These are phyloP conservation scores for Candida coleopterorum DNA, from an alignment of 805 yeast genomes.

Conservation along the genomic window DNA sequence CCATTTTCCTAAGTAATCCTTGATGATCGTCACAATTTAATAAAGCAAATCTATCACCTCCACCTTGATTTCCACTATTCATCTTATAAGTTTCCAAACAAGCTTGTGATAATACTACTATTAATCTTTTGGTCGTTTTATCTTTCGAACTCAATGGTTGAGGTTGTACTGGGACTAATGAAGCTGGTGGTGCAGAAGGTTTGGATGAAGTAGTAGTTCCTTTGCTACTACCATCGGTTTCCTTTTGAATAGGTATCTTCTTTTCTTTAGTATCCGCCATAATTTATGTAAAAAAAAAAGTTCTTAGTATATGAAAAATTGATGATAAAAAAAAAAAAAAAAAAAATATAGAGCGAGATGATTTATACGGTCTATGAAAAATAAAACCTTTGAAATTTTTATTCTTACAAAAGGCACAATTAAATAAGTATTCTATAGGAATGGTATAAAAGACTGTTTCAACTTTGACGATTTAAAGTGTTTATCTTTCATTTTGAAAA, in stretches of 20 bases:
- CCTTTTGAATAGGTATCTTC: neutral
- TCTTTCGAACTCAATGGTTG: constrained; percentile 75
- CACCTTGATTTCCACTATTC: constrained; percentile 75
- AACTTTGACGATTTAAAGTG: too few species aligned
- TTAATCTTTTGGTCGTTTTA: constrained; percentile 77
- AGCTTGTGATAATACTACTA: constrained; percentile 95
- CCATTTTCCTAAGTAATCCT: constrained; percentile 91
- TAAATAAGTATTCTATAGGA: too few species aligned
- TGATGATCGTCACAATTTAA: constrained; percentile 98
- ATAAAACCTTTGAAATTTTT: too few species aligned
- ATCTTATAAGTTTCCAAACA: constrained; percentile 93
- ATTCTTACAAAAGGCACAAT: too few species aligned
- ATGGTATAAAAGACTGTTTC: too few species aligned
- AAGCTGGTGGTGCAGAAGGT: constrained; percentile 44
- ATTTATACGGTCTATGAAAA: too few species aligned
- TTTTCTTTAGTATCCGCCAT: constrained; percentile 2
- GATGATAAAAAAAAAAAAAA: neutral
- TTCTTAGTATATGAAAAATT: neutral
- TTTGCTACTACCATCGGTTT: neutral
- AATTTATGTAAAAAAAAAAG: neutral
- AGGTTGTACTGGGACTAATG: constrained; percentile 86
- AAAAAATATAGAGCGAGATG: constrained; percentile 1
- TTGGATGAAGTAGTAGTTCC: neutral
- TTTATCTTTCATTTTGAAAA: too few species aligned
- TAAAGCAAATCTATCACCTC: constrained; percentile 84